A percentile compares a stretch with the other conserved stretches of the same genome.
phyloP scores from a whole-genome alignment of 495 filamentous ascomycete genomes.

The Amorphotheca resinae region DNA sequence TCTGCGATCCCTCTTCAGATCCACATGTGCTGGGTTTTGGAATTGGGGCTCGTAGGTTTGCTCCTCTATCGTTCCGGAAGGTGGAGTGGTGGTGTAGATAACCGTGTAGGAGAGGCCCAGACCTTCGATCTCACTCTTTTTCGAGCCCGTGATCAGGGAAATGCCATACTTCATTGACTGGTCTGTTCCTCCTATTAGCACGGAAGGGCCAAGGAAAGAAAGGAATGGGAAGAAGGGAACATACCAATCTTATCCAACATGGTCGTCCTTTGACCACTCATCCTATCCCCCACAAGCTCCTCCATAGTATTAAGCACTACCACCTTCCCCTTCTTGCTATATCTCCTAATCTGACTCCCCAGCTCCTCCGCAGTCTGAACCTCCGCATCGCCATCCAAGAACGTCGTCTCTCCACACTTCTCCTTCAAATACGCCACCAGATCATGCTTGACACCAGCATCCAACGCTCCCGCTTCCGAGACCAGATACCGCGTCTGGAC shows the following conservation, averaged over 20 bases:
- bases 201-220: background rate
- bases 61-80: slow-evolving; percentile 19
- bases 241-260: slow-evolving; percentile 3
- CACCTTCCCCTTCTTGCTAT: slow-evolving; percentile 5
- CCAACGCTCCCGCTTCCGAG: slow-evolving; percentile 50
- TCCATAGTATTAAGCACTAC: background rate
- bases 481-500: slow-evolving; percentile 21
- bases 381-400: background rate
- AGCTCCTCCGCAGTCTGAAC: slow-evolving; percentile 33
- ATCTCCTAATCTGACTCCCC: background rate
- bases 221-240: background rate
- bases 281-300: background rate
- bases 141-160: background rate
- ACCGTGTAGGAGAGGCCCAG: slow-evolving; percentile 32
- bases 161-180: background rate
- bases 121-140: background rate
- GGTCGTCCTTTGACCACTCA: background rate
- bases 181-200: background rate
- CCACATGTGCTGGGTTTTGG: slow-evolving; percentile 28
- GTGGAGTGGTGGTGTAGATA: slow-evolving; percentile 24
- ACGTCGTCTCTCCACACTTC: slow-evolving; percentile 7
- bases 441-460: slow-evolving; percentile 23
- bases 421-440: slow-evolving; percentile 20
- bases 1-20: slow-evolving; percentile 32
- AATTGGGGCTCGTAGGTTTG: slow-evolving; percentile 36